A percentile compares a stretch with the other conserved stretches of the same genome.
Conservation (phyloP, 225 moss, liverwort and hornwort species). For the Sphagnum contortum region DNA sequence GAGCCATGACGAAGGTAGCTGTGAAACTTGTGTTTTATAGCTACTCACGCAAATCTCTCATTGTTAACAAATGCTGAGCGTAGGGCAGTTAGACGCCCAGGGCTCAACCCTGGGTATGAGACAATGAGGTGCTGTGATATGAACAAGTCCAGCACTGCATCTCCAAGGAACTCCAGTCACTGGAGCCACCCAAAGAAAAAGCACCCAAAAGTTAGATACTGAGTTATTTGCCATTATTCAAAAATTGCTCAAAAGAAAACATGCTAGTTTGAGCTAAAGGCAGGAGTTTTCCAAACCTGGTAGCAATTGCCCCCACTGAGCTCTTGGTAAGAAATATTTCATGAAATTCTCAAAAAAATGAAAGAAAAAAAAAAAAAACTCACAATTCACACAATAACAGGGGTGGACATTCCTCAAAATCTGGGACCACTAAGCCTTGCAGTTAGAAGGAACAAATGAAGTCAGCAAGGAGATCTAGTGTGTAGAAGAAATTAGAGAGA, state of each 20-base stretch:
- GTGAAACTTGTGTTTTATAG: slow-evolving; percentile 64
- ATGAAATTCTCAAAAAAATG: too few species aligned
- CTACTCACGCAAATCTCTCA: slow-evolving; percentile 94
- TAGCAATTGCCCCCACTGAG: slow-evolving; percentile 68
- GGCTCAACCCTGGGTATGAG: slow-evolving; percentile 63
- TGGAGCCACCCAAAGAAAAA: slow-evolving; percentile 8
- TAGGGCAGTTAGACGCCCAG: slow-evolving; percentile 80
- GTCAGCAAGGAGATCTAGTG: too few species aligned
- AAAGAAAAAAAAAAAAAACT: too few species aligned
- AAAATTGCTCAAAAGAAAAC: not conserved
- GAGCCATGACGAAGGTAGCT: slow-evolving; percentile 87
- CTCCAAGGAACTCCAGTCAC: slow-evolving; percentile 97
- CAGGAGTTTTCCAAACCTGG: slow-evolving; percentile 39
- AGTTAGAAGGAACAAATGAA: too few species aligned
- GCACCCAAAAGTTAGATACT: too few species aligned
- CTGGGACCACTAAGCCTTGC: too few species aligned
- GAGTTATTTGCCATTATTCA: not conserved
- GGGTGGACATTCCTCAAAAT: too few species aligned
- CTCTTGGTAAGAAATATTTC: slow-evolving; percentile 62
- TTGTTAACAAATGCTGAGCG: slow-evolving; percentile 96
- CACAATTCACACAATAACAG: too few species aligned
- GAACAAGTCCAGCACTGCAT: slow-evolving; percentile 85
- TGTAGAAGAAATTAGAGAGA: too few species aligned
- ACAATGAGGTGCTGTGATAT: slow-evolving; percentile 74
- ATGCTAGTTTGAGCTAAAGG: too few species aligned